Evolutionary conservation across 2,329 filamentous ascomycete genomes (phyloP).

Genomic region (Penicillium corylophilum): DNA sequence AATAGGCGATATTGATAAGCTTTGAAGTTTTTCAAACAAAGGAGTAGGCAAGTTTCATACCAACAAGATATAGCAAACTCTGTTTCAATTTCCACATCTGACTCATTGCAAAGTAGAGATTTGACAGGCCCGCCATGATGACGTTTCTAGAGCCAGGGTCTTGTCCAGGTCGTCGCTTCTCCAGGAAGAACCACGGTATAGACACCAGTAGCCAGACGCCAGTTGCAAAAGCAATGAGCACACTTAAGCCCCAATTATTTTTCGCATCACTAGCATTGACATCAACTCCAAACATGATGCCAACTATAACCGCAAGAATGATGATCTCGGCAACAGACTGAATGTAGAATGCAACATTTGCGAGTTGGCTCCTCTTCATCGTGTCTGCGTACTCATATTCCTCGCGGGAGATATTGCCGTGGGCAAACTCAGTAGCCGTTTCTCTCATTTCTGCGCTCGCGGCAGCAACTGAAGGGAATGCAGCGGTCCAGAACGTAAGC

Average conservation of each 20-base stretch:
- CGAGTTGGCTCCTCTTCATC: conserved; percentile 62
- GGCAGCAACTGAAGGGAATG: conserved; percentile 58
- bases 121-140: conserved; percentile 61
- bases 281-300: conserved; percentile 60
- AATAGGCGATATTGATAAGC: neutral
- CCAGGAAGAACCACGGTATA: conserved; percentile 65
- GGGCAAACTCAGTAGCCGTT: conserved; percentile 50
- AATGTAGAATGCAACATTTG: conserved; percentile 64
- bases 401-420: conserved; percentile 55
- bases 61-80: conserved; percentile 63
- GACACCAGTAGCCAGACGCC: conserved; percentile 64
- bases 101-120: conserved; percentile 57
- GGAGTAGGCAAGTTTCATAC: conserved; percentile 27
- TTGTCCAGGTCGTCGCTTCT: conserved; percentile 63
- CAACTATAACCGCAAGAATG: conserved; percentile 64
- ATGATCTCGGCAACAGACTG: conserved; percentile 63
- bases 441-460: conserved; percentile 51
- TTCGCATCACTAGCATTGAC: conserved; percentile 59
- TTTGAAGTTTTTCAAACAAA: conserved; percentile 1
- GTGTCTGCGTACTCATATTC: conserved; percentile 63
- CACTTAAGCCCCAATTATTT: conserved; percentile 66
- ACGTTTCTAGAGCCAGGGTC: conserved; percentile 48
- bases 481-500: conserved; percentile 68
- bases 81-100: conserved; percentile 67
- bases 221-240: conserved; percentile 64